Percentiles rank a stretch among this genome's conserved stretches.
Conservation (phyloP, 768 basidiomycete species). For the Candolleomyces eurysporus region DNA sequence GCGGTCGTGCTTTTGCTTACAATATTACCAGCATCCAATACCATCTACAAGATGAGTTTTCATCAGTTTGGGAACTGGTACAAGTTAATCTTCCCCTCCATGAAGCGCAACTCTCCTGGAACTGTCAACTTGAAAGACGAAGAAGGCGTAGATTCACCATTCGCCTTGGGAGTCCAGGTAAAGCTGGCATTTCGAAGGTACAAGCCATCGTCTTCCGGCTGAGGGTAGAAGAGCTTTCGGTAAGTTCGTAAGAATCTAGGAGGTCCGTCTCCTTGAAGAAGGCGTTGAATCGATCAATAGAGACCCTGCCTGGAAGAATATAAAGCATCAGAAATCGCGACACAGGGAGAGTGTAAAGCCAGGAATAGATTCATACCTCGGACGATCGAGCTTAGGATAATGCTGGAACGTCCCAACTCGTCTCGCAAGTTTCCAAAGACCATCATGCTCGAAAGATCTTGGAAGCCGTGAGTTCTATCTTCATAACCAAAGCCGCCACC, state of each 20-base stretch:
- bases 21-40: slow-evolving; percentile 54
- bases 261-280: slow-evolving; percentile 30
- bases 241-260: slow-evolving; percentile 25
- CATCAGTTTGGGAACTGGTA: background rate
- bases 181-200: no score
- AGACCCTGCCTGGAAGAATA: slow-evolving; percentile 48
- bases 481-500: slow-evolving; percentile 45
- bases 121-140: no score
- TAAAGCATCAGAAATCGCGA: background rate
- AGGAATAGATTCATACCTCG: background rate
- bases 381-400: slow-evolving; percentile 13
- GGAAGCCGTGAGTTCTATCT: slow-evolving; percentile 21
- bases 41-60: slow-evolving; percentile 33
- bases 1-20: slow-evolving; percentile 22
- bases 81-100: background rate
- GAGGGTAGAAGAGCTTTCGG: background rate
- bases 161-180: no score
- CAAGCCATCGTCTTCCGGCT: no score
- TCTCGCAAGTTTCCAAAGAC: background rate
- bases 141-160: no score
- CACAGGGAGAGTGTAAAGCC: background rate
- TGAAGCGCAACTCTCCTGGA: no score
- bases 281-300: slow-evolving; percentile 49
- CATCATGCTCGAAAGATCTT: background rate
- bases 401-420: no score